A percentile compares a stretch with the other conserved stretches of the same genome.
phyloP scores from a whole-genome alignment of 2,329 filamentous ascomycete species.

The Metarhizium anisopliae region DNA sequence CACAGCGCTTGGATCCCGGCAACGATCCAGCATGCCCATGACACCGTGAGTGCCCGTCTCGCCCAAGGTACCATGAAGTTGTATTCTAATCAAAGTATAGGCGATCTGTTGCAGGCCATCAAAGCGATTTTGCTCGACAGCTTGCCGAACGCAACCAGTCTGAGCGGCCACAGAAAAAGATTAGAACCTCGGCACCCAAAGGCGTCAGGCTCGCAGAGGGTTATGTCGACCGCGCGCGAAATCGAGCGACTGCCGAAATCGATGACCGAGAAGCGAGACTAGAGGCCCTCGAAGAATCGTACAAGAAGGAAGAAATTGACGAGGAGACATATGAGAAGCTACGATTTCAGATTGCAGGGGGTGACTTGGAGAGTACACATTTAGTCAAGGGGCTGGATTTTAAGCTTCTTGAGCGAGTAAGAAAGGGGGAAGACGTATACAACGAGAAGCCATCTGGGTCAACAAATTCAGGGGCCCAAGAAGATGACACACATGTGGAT shows the following conservation, averaged over 20 bases:
- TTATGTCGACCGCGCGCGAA: conserved; percentile 73
- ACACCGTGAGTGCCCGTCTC: conserved; percentile 60
- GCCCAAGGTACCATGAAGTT: background rate
- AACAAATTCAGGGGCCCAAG: conserved; percentile 20
- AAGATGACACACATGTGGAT: conserved; percentile 40
- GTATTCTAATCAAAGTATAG: conserved; percentile 26
- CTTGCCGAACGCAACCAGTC: conserved; percentile 62
- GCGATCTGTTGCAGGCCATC: conserved; percentile 48
- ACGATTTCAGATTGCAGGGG: conserved; percentile 69
- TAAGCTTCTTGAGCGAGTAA: conserved; percentile 62
- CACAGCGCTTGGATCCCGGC: conserved; percentile 62
- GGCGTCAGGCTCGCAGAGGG: conserved; percentile 71
- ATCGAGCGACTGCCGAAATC: conserved; percentile 44
- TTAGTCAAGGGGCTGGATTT: conserved; percentile 89
- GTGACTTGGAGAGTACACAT: conserved; percentile 72
- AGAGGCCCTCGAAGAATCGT: conserved; percentile 68
- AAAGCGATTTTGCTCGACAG: conserved; percentile 73
- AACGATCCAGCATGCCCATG: conserved; percentile 81
- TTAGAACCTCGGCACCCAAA: conserved; percentile 71
- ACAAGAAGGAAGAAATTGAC: conserved; percentile 80
- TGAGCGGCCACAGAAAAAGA: conserved; percentile 56
- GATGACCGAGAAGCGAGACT: conserved; percentile 56
- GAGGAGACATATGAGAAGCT: conserved; percentile 67
- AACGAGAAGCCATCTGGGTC: conserved; percentile 16
- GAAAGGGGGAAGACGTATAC: conserved; percentile 60